Evolutionary conservation across 1,139 yeast species (phyloP).

Genomic region (Hyphopichia wangnamkhiaoensis): DNA sequence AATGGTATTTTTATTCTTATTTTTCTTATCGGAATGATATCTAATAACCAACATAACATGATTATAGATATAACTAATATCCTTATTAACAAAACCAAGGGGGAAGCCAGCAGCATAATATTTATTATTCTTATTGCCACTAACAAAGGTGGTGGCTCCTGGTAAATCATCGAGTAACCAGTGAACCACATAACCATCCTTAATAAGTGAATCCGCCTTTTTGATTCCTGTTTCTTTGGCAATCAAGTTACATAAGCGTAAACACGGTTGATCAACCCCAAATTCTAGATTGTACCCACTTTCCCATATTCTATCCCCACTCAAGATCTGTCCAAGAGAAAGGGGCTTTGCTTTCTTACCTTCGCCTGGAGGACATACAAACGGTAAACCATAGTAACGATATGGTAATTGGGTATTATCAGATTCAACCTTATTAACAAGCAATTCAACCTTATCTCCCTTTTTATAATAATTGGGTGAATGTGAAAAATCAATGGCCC

Average conservation of each 20-base stretch:
- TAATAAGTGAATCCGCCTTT: conserved; percentile 62
- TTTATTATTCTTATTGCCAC: conserved; percentile 57
- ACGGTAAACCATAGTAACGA: conserved; percentile 74
- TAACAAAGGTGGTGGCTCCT: conserved; percentile 83
- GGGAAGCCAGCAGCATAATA: conserved; percentile 90
- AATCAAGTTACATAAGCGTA: conserved; percentile 63
- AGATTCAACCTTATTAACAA: conserved; percentile 78
- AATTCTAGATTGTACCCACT: conserved; percentile 67
- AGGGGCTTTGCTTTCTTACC: conserved; percentile 60
- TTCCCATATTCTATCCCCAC: conserved; percentile 80
- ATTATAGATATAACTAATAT: conserved; percentile 64
- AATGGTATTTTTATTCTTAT: conserved; percentile 52
- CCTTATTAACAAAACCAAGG: conserved; percentile 66
- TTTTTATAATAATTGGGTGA: conserved; percentile 31
- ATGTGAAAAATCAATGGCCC: conserved; percentile 18
- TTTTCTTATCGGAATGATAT: conserved; percentile 54
- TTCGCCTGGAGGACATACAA: conserved; percentile 71
- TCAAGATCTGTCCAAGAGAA: conserved; percentile 73
- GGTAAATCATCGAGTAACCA: conserved; percentile 88
- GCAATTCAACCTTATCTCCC: conserved; percentile 67
- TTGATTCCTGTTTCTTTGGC: conserved; percentile 51
- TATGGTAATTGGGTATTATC: conserved; percentile 77
- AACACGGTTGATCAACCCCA: conserved; percentile 65
- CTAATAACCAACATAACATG: conserved; percentile 82
- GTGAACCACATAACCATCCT: conserved; percentile 73